A percentile compares a stretch with the other conserved stretches of the same genome.
Conservation (phyloP, 2,329 filamentous ascomycete species). For the Biscogniauxia marginata region DNA sequence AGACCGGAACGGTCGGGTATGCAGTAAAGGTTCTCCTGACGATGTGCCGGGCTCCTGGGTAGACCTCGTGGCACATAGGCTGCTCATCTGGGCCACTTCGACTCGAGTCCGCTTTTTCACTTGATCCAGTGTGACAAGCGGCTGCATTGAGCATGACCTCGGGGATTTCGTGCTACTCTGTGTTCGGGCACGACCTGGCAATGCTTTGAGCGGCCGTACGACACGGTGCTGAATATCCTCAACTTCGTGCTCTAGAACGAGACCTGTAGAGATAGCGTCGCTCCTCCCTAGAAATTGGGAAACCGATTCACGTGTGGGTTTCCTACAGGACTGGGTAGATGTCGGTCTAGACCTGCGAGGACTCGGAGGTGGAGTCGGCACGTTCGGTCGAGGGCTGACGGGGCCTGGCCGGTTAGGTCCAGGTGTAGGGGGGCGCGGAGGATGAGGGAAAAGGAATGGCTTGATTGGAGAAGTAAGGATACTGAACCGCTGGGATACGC, state of each 20-base stretch:
- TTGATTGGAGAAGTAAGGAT: conserved; percentile 8
- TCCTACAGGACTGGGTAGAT: not conserved
- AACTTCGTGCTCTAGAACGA: too few species aligned
- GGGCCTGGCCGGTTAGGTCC: conserved; percentile 25
- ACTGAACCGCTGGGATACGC: conserved; percentile 10
- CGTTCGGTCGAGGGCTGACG: conserved; percentile 23
- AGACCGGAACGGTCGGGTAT: not conserved
- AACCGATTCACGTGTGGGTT: not conserved
- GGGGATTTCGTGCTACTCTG: not conserved
- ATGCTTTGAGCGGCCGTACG: not conserved
- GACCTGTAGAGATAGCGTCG: too few species aligned
- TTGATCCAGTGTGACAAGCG: too few species aligned
- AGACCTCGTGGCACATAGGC: not conserved
- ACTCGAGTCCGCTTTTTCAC: too few species aligned
- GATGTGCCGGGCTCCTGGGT: not conserved
- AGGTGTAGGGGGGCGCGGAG: conserved; percentile 26
- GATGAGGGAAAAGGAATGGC: conserved; percentile 18
- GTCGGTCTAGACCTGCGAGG: conserved; percentile 16
- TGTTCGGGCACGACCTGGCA: not conserved
- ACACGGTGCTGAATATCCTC: not conserved
- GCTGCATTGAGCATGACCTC: too few species aligned
- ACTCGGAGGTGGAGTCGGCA: conserved; percentile 30
- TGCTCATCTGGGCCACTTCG: too few species aligned
- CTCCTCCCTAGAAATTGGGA: too few species aligned
- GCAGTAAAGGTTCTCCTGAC: not conserved